Evolutionary conservation across 129 eudicot species (phyloP).

Genomic region (Flaveria sonorensis): DNA sequence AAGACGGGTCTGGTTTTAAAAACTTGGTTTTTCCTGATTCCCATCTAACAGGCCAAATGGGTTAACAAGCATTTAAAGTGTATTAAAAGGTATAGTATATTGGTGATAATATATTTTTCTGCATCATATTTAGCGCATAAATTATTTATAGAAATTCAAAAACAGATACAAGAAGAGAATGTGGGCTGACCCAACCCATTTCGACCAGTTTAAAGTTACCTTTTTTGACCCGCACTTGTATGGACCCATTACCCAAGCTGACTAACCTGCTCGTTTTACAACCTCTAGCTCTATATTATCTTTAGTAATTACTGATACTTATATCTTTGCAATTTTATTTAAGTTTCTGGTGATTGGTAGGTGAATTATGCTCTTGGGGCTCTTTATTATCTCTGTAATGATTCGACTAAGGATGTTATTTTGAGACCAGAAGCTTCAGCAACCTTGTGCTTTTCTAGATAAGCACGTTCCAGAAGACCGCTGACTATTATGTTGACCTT

Average conservation of each 20-base stretch:
- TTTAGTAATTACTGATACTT: neutral
- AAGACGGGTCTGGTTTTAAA: neutral
- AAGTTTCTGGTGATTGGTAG: conserved; percentile 35
- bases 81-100: neutral
- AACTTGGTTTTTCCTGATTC: neutral
- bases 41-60: neutral
- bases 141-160: neutral
- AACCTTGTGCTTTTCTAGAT: conserved; percentile 84
- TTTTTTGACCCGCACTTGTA: neutral
- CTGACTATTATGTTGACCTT: conserved; percentile 17
- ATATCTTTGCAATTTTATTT: neutral
- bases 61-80: neutral
- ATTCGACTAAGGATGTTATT: conserved; percentile 51
- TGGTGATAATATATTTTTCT: neutral
- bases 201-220: neutral
- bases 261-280: neutral
- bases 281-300: neutral
- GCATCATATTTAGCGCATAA: neutral
- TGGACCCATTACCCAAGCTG: neutral
- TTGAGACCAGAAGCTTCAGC: conserved; percentile 69
- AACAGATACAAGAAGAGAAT: neutral
- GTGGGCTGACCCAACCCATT: neutral
- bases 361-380: conserved; percentile 82
- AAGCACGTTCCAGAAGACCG: conserved; percentile 43
- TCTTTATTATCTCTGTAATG: conserved; percentile 70